Conservation (phyloP, 2,329 filamentous ascomycete genomes). For the Corinectria fuckeliana region DNA sequence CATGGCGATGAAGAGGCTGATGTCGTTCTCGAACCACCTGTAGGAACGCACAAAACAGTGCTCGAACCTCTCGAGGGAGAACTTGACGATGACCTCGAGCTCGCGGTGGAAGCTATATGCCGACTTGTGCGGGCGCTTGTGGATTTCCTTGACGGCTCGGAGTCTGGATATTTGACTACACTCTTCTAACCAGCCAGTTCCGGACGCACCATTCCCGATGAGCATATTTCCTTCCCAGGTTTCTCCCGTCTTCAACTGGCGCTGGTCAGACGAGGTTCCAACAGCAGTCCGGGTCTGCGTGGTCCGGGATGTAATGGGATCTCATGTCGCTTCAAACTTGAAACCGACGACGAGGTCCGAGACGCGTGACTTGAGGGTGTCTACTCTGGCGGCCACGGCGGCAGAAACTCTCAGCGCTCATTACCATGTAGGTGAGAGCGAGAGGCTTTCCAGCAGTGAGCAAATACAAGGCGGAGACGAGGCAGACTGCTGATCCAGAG, state of each 20-base stretch:
- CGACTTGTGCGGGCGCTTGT: not conserved
- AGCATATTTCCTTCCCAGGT: not conserved
- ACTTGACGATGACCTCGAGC: not conserved
- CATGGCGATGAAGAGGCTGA: constrained; percentile 5
- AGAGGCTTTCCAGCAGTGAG: too few species aligned
- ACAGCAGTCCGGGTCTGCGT: not conserved
- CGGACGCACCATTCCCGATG: not conserved
- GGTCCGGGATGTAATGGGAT: not conserved
- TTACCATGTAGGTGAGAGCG: not conserved
- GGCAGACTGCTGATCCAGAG: too few species aligned
- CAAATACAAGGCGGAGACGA: too few species aligned
- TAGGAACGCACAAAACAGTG: constrained; percentile 1
- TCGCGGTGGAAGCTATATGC: not conserved
- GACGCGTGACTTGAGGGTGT: not conserved
- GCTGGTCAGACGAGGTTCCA: not conserved
- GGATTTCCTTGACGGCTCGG: not conserved
- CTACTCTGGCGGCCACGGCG: not conserved
- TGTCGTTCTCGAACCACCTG: constrained; percentile 1
- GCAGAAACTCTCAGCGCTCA: not conserved
- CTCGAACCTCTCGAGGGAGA: not conserved
- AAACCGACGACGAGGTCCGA: not conserved
- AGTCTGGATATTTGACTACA: not conserved
- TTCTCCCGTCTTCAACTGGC: not conserved
- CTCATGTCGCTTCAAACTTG: not conserved
- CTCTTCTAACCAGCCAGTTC: not conserved